Base-by-base conservation (phyloP, 129 eudicot genomes). In the Deinandra increscens region DNA sequence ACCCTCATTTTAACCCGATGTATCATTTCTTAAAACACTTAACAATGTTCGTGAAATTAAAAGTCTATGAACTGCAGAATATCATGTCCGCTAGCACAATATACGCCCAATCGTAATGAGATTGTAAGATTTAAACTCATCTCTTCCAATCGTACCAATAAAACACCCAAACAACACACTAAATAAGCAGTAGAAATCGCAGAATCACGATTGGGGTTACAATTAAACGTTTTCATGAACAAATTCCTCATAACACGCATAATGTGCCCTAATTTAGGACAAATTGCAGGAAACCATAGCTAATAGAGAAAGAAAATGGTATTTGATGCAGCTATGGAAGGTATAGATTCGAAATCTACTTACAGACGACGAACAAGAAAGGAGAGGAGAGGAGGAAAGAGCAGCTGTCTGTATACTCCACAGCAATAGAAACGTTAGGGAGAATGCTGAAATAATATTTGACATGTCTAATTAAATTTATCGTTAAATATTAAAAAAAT, bases 191-290 rank as follows among this genome's bases (percentile, higher is more conserved):
- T 23, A 8, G 11, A 12, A 46, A 54, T 61, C 34, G 60, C 68
- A 60, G 15, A 34, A 48, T 22, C 36, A 18, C 37, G 38, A 61
- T 61, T 46, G 26, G 29, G 37, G 60, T 72, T 61, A 46, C 36
- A 15, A 64, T 10, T 54, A 54, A 17, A 53, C 65, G 31, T 53
- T 74, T 74, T 13, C 17, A 31, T 65, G 29, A 74, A 14, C 9
- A 15, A 53, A 65, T 38, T 74, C 46, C 14, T 39, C 56, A 53
- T 26, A 64, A 65, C 14, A 64, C n/a, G 26, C 26, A 31, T 41
- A 65, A 53, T 54, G 67, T 75, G 60, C 79, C 79, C 79, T 66
- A 66, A 75, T 53, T 74, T 64, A 22, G 4, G 20, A 43, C 4
- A 42, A 51, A 19, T 18, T 39, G 64, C 37, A 38, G 42, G 20